phyloP scores from a whole-genome alignment of 257 asterid species.

The Lavandula angustifolia region DNA sequence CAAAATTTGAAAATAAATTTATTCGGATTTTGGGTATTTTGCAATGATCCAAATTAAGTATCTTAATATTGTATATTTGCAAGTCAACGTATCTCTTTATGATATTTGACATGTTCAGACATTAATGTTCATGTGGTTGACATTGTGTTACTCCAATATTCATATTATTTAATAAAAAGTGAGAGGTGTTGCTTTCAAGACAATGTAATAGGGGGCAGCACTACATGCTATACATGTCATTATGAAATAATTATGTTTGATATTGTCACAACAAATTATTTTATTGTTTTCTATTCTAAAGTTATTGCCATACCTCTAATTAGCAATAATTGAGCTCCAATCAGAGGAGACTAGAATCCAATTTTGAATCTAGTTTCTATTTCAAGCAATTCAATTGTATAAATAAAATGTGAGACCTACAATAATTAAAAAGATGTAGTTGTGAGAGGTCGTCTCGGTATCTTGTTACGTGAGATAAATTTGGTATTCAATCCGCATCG shows the following conservation, averaged over 20 bases:
- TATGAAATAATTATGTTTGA: conserved; percentile 5
- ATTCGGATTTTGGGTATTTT: background rate
- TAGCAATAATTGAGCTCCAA: background rate
- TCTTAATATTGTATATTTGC: background rate
- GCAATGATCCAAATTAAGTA: background rate
- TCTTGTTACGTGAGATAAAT: no score
- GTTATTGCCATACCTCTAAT: no score
- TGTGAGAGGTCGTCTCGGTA: no score
- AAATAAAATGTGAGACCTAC: no score
- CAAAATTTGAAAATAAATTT: no score
- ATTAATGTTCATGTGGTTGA: conserved; percentile 29
- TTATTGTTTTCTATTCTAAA: no score
- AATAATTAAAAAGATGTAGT: no score
- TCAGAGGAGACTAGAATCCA: no score
- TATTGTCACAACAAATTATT: conserved; percentile 10
- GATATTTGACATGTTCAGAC: conserved; percentile 13
- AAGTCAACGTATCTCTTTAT: background rate
- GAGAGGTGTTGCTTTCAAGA: conserved; percentile 15
- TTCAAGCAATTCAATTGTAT: no score
- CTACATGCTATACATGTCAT: no score
- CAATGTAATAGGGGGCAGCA: background rate
- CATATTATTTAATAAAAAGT: conserved; percentile 23
- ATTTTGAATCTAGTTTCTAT: no score
- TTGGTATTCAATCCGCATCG: no score
- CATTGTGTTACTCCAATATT: conserved; percentile 26